Base-by-base conservation (phyloP, 169 alveolate species). In the Cryptosporidium meleagridis region DNA sequence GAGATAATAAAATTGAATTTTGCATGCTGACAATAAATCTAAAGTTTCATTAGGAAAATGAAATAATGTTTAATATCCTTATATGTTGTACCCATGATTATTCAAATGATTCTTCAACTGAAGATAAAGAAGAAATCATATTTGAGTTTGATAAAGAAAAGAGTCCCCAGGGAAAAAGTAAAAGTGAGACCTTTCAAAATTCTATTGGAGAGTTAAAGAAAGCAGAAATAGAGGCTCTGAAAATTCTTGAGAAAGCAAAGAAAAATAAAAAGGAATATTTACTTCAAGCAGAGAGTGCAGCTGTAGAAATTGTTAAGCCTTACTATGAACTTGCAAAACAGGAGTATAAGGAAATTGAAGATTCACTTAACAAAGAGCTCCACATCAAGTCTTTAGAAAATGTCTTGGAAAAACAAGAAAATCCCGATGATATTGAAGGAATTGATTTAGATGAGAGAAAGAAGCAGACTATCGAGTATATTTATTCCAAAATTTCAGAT, bases 281-380 rank as follows among this genome's bases (percentile, higher is more conserved):
- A 10, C 16, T 35, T 8, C 52, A 23, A 10, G 89, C 89, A 65
- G 68, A 80, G 53, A 45, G 35, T 21, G 89, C 75, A 3, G 89
- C 89, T 58, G 29, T 23, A 29, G 89, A 80, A 65, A 80, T 80
- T 26, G 80, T 80, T n/a, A 58, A 44, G 53, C 89, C 89, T 5
- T 80, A 80, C n/a, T 80, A 80, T 80, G 67, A 80, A 7, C 72
- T 80, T 39, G 89, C 89, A 45, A 16, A 29, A 14, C 59, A 80
- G 14, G 89, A 80, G 45, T 62, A 62, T 23, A 80, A 23, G 10
- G 80, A 80, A 80, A 80, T 80, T 61, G 89, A 80, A 23, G 35
- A 5, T 37, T 62, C 89, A 23, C 37, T 80, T 6, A 62, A 80
- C 45, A 58, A 51, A 59, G 80, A 80, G 44, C n/a, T 80, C 21